These are phyloP conservation scores for Pseudocercospora fijiensis DNA, from an alignment of 2,329 filamentous ascomycete genomes.

Conservation along the genomic window DNA sequence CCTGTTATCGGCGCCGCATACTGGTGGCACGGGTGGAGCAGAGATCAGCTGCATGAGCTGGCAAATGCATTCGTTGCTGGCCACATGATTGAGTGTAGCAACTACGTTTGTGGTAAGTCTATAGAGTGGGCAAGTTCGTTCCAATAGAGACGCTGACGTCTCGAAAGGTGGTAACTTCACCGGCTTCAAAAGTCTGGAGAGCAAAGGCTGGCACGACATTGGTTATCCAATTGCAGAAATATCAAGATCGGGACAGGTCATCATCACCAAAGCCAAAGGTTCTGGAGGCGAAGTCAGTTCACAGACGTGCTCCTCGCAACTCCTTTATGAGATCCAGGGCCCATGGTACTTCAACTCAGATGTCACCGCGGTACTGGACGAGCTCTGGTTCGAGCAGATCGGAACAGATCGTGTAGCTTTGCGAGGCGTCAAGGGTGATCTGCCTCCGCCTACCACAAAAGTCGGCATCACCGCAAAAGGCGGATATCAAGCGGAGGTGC, in stretches of 20 bases:
- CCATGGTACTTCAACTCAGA: constrained; percentile 60
- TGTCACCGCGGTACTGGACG: constrained; percentile 53
- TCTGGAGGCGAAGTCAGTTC: constrained; percentile 43
- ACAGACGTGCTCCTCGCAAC: constrained; percentile 54
- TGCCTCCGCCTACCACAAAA: constrained; percentile 54
- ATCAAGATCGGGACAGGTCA: constrained; percentile 38
- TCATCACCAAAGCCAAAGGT: constrained; percentile 42
- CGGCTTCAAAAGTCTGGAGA: constrained; percentile 43
- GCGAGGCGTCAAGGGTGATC: constrained; percentile 45
- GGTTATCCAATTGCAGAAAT: constrained; percentile 42
- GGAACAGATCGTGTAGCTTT: constrained; percentile 52
- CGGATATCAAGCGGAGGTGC: constrained; percentile 50
- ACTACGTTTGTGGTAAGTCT: constrained; percentile 41
- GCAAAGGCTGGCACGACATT: constrained; percentile 45
- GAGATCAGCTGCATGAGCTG: constrained; percentile 42
- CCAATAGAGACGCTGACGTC: not conserved
- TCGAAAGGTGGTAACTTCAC: constrained; percentile 44
- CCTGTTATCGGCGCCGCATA: constrained; percentile 46
- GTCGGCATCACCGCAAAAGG: constrained; percentile 49
- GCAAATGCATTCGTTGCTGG: constrained; percentile 46
- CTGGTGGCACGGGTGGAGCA: constrained; percentile 49
- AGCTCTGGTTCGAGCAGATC: constrained; percentile 55
- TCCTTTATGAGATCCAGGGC: constrained; percentile 57
- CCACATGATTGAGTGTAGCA: constrained; percentile 47
- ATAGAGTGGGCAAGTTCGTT: no score